Conservation (phyloP, 148 eudicot genomes). For the Vaccinium myrtillus region DNA sequence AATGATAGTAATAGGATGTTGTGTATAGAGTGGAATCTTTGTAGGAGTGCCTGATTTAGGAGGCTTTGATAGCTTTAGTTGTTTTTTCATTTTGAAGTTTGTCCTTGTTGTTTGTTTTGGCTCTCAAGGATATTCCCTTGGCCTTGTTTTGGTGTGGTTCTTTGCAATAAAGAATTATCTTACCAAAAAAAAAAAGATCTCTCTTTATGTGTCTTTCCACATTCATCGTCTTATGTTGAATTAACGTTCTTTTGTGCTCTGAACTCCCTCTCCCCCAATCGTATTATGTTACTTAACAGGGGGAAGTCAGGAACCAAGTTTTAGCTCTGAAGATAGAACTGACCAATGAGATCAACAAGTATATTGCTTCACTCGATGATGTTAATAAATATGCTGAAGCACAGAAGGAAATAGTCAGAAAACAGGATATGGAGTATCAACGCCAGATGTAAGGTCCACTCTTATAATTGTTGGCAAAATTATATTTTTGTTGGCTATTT, state of each 20-base stretch:
- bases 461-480: slow-evolving; percentile 7
- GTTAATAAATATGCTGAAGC: slow-evolving; percentile 47
- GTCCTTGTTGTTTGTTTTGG: too few relatives aligned
- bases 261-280: background rate
- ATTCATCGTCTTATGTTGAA: background rate
- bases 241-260: background rate
- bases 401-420: slow-evolving; percentile 64
- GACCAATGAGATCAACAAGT: slow-evolving; percentile 51
- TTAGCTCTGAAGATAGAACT: slow-evolving; percentile 52
- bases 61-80: too few relatives aligned
- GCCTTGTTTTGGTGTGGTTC: too few relatives aligned
- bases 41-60: too few relatives aligned
- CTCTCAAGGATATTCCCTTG: too few relatives aligned
- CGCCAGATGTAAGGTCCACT: slow-evolving; percentile 65
- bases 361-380: slow-evolving; percentile 42
- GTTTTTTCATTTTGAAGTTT: too few relatives aligned
- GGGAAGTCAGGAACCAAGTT: slow-evolving; percentile 61
- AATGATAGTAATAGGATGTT: too few relatives aligned
- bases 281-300: slow-evolving; percentile 38
- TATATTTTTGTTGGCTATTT: background rate
- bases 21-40: too few relatives aligned
- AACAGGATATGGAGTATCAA: slow-evolving; percentile 72
- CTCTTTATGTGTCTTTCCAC: background rate
- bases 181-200: background rate
- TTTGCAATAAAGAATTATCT: too few relatives aligned